Evolutionary conservation across 129 eudicot genomes (phyloP).

Genomic region (Lactuca sativa): DNA sequence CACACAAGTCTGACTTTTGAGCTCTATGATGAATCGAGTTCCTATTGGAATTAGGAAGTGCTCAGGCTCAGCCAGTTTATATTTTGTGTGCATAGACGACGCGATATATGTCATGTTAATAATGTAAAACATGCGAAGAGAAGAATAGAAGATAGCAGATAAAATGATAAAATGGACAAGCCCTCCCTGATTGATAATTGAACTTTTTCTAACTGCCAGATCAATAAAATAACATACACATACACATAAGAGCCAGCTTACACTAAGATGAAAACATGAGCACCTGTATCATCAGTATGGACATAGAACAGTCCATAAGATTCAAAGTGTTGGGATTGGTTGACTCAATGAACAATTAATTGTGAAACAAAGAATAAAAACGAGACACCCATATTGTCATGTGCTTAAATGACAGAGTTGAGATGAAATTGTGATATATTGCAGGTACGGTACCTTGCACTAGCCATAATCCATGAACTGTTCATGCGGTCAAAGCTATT

Average conservation of each 20-base stretch:
- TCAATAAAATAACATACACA: neutral
- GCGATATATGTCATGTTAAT: neutral
- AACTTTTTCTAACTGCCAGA: neutral
- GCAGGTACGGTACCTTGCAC: conserved; percentile 84
- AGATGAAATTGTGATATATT: conserved; percentile 24
- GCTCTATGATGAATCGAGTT: neutral
- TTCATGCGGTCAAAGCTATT: conserved; percentile 94
- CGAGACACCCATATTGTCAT: no score
- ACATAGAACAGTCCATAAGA: no score
- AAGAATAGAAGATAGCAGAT: neutral
- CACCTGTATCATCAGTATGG: no score
- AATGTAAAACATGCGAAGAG: neutral
- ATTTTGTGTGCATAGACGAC: neutral
- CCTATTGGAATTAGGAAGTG: neutral
- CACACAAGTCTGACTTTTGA: conserved; percentile 1
- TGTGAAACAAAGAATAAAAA: no score
- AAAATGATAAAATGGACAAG: neutral
- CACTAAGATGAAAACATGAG: no score
- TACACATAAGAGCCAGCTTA: neutral
- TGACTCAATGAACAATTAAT: no score
- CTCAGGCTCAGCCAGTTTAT: conserved; percentile 1
- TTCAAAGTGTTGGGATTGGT: no score
- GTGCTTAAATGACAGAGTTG: neutral
- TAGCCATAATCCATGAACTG: conserved; percentile 81
- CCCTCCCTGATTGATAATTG: conserved; percentile 1